These are phyloP conservation scores for Vitis rupestris DNA, from an alignment of 164 flowering plant species.

Conservation along the genomic window DNA sequence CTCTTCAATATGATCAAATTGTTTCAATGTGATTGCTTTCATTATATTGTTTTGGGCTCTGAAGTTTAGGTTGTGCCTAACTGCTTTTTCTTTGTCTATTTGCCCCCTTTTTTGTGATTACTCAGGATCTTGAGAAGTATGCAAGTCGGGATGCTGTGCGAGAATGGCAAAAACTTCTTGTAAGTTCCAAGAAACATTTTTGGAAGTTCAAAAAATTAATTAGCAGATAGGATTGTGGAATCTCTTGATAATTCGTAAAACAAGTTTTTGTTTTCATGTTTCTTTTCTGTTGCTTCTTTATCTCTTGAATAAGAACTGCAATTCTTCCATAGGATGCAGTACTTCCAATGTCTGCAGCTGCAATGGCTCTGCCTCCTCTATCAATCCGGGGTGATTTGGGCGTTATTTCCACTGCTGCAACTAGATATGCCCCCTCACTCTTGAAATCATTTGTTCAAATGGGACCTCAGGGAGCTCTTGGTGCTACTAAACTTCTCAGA, in stretches of 20 bases:
- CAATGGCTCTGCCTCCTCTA: slow-evolving; percentile 95
- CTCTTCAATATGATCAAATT: too few species aligned
- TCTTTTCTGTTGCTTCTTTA: too few species aligned
- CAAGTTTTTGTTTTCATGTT: too few species aligned
- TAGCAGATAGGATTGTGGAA: not conserved
- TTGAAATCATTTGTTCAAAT: slow-evolving; percentile 76
- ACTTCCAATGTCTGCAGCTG: slow-evolving; percentile 87
- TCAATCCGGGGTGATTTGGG: slow-evolving; percentile 91
- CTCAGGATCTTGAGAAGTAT: slow-evolving; percentile 86
- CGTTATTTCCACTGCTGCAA: slow-evolving; percentile 83
- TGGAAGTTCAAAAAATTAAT: not conserved
- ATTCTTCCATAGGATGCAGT: slow-evolving; percentile 67
- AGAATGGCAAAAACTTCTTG: slow-evolving; percentile 94
- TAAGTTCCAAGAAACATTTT: slow-evolving; percentile 27
- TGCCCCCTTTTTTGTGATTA: not conserved
- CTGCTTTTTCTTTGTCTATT: not conserved
- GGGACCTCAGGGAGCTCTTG: slow-evolving; percentile 94
- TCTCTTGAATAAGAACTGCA: slow-evolving; percentile 2
- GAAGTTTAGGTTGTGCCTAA: not conserved
- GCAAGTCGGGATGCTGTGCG: slow-evolving; percentile 68
- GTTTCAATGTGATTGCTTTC: too few species aligned
- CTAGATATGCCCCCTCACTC: slow-evolving; percentile 88
- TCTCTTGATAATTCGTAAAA: too few species aligned
- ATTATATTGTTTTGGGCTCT: not conserved
- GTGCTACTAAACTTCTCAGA: slow-evolving; percentile 89